A percentile compares a stretch with the other conserved stretches of the same genome.
Conservation (phyloP, 345 rosid genomes). For the Citrus sp. region DNA sequence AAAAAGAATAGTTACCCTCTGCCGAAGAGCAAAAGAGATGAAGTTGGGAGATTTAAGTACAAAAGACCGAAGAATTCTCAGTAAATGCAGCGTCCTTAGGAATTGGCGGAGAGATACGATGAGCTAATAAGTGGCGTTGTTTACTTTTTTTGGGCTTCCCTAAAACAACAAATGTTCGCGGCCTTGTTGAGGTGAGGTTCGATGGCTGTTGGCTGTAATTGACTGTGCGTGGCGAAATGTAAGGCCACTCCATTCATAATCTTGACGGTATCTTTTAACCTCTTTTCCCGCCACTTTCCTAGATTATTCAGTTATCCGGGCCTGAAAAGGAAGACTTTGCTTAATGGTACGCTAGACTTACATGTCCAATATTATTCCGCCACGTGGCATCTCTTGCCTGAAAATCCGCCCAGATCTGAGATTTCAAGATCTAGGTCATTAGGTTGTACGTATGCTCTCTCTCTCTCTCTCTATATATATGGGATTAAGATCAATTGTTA, state of each 20-base stretch:
- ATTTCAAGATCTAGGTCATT: too few species aligned
- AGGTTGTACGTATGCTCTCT: too few species aligned
- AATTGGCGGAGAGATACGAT: conserved; percentile 21
- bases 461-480: too few species aligned
- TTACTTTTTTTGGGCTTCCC: conserved; percentile 10
- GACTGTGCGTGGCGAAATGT: background rate
- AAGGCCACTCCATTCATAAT: conserved; percentile 17
- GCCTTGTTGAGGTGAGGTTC: background rate
- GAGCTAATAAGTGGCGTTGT: background rate
- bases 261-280: background rate
- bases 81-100: background rate
- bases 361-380: background rate
- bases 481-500: too few species aligned
- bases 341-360: background rate
- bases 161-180: background rate
- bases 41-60: conserved; percentile 20
- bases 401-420: too few species aligned
- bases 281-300: conserved; percentile 5
- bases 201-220: background rate
- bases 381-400: background rate
- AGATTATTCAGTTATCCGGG: background rate
- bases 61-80: conserved; percentile 23
- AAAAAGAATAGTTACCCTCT: conserved; percentile 33
- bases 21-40: conserved; percentile 31
- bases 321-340: background rate